Evolutionary conservation across 352 stramenopile species (phyloP), one percentile per base, ranked within the genome.

Genomic region (Globisporangium carolinianum): DNA sequence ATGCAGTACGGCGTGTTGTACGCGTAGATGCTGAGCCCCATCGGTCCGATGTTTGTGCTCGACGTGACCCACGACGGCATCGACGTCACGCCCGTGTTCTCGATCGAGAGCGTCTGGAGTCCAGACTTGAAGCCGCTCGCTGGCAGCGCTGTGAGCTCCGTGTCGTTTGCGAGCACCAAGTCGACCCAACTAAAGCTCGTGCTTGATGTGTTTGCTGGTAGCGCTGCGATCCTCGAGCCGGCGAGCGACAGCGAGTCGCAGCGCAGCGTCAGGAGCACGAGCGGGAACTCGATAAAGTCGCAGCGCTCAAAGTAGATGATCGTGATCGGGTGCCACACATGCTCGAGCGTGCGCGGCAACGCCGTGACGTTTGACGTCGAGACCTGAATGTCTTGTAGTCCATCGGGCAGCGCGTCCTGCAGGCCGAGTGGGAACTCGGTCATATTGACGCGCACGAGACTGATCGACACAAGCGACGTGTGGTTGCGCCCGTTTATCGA

Each of bases 1-100:
- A 60, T 41, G 38, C 68, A 75, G 17, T 67, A 66, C n/a, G 65
- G 68, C 39, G 68, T 73, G 54, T 73, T 69, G 66, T 69, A 59
- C 24, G 68, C 66, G 46, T 71, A 76, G 38, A 76, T 46, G 0
- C 46, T 43, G n/a, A 71, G 24, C 12, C 6, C 41, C 4, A 42
- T 10, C 3, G 24, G n/a, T 5, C 24, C 38, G 4, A 24, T 53
- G 39, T 17, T 15, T 35, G 47, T 47, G 41, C 32, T 48, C 15
- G 39, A 39, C 12, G 47, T 49, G 46, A 66, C 49, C 52, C 48
- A 68, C 8, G 17, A 38, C 11, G 68, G 62, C 11, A 71, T 45
- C 32, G 57, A 49, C 11, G 51, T 43, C 15, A 76, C 17, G 39
- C 10, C 51, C 5, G 66, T 72, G 49, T 73, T 63, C 45, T 76